phyloP scores from a whole-genome alignment of 352 stramenopile genomes.

The Globisporangium cederbergense region DNA sequence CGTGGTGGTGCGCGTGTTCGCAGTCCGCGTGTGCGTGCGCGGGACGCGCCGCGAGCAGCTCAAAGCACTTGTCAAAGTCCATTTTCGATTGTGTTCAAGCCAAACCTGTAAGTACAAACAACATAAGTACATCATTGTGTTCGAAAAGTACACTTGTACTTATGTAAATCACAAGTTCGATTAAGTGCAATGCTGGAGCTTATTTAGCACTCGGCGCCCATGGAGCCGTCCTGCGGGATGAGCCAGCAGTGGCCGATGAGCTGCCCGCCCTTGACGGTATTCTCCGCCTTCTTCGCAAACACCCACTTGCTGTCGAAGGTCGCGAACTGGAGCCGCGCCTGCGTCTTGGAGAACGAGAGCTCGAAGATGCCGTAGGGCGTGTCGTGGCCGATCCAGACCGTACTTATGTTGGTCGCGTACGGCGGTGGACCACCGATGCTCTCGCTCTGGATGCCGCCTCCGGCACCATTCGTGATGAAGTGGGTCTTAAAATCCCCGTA shows the following conservation, averaged over 20 bases:
- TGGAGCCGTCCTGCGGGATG: constrained; percentile 61
- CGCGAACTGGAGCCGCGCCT: constrained; percentile 59
- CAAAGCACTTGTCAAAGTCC: constrained; percentile 66
- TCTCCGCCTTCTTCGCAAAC: constrained; percentile 33
- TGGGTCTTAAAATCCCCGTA: constrained; percentile 67
- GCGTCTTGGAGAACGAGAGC: constrained; percentile 52
- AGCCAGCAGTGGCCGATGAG: constrained; percentile 62
- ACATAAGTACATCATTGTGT: no score
- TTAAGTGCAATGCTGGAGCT: background rate
- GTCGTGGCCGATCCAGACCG: constrained; percentile 52
- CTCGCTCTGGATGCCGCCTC: constrained; percentile 71
- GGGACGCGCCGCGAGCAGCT: constrained; percentile 58
- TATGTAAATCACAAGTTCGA: no score
- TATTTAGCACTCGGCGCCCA: constrained; percentile 28
- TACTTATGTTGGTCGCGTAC: constrained; percentile 41
- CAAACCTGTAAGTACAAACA: no score
- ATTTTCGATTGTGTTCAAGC: constrained; percentile 25
- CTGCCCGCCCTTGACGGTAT: constrained; percentile 49
- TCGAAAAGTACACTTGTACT: no score
- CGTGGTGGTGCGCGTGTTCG: constrained; percentile 29
- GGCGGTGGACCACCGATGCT: constrained; percentile 49
- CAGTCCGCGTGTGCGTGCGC: constrained; percentile 57
- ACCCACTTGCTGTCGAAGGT: constrained; percentile 67
- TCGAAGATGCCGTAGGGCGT: constrained; percentile 72
- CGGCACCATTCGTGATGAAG: constrained; percentile 70